Evolutionary conservation across 2,329 filamentous ascomycete species (phyloP), one percentile per base, ranked within the genome.

Genomic region (Colletotrichum acutatum): DNA sequence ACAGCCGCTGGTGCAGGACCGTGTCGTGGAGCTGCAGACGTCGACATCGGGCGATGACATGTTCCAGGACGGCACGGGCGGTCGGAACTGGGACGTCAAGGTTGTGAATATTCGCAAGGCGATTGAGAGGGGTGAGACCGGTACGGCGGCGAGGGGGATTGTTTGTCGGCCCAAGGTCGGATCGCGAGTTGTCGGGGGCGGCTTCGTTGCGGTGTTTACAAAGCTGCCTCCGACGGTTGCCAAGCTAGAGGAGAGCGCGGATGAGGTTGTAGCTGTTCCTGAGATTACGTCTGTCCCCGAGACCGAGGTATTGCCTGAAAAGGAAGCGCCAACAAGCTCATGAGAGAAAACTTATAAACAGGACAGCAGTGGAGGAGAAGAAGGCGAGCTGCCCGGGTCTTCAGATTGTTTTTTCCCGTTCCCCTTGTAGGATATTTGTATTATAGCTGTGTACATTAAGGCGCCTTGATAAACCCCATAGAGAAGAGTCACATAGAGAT

Each of bases 31-130:
- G 79, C 82, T 93, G 74, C 85, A 85, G 7, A 78, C 80, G 9
- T 80, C 82, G 4, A 84, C 82, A 0, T 73, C 68, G 3, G 79
- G 78, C 6, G 78, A 78, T 0, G 83, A 83, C 65, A 85, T 86
- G 4, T 83, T 85, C n/a, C 87, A 85, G 42, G 79, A 83, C 32
- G 80, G 81, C 5, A 82, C 82, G 9, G 87, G 87, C 6, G 90
- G 91, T 1, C 85, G 89, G 74, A 85, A 89, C 74, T 93, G 91
- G 91, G 90, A 92, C 79, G 85, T 93, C 22, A 86, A 89, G 76
- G 84, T 84, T 61, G 87, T 86, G 2, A 74, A 78, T 59, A 79
- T 81, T 5, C 81, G 75, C 74, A 73, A 69, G 34, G 73, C 74
- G 11, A 53, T 53, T 22, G 72, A 34, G 77, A 66, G 12, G 75